Evolutionary conservation across 2,329 filamentous ascomycete species (phyloP).

Genomic region (Diaporthe sp.): DNA sequence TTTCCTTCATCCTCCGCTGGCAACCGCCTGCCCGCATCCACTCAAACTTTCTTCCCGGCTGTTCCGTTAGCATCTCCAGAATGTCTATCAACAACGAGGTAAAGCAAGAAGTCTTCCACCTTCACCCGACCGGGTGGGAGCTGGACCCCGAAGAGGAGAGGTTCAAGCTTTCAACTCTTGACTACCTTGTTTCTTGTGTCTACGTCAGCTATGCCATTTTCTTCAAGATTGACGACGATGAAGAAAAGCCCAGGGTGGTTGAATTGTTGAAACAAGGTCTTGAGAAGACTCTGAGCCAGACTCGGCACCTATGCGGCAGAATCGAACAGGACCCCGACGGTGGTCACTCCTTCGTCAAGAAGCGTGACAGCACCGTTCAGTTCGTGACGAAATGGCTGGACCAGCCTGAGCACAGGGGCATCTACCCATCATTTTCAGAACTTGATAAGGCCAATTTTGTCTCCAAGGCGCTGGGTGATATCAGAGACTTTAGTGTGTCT

Average conservation of each 20-base stretch:
- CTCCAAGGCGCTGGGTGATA: slow-evolving; percentile 50
- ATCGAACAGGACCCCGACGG: slow-evolving; percentile 55
- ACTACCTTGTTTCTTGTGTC: slow-evolving; percentile 50
- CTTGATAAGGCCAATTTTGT: slow-evolving; percentile 54
- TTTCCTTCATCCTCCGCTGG: accelerated
- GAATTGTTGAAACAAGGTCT: slow-evolving; percentile 46
- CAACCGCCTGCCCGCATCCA: too few relatives aligned
- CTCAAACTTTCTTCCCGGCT: too few relatives aligned
- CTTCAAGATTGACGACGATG: slow-evolving; percentile 52
- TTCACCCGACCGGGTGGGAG: slow-evolving; percentile 55
- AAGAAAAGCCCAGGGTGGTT: slow-evolving; percentile 44
- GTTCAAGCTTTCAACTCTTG: slow-evolving; percentile 54
- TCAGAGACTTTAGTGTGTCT: slow-evolving; percentile 53
- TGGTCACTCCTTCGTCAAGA: slow-evolving; percentile 51
- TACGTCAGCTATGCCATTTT: slow-evolving; percentile 58
- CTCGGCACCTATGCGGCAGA: slow-evolving; percentile 54
- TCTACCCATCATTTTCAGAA: slow-evolving; percentile 55
- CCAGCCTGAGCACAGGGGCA: slow-evolving; percentile 45
- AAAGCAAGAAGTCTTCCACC: slow-evolving; percentile 44
- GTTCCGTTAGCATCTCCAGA: not conserved
- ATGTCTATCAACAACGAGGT: not conserved
- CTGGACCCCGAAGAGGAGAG: slow-evolving; percentile 53
- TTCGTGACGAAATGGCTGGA: slow-evolving; percentile 56
- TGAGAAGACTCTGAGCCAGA: slow-evolving; percentile 43
- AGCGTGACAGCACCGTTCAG: slow-evolving; percentile 47